Percentiles rank a stretch among this genome's conserved stretches.
phyloP scores from a whole-genome alignment of 768 basidiomycete species.

The Galerina marginata region DNA sequence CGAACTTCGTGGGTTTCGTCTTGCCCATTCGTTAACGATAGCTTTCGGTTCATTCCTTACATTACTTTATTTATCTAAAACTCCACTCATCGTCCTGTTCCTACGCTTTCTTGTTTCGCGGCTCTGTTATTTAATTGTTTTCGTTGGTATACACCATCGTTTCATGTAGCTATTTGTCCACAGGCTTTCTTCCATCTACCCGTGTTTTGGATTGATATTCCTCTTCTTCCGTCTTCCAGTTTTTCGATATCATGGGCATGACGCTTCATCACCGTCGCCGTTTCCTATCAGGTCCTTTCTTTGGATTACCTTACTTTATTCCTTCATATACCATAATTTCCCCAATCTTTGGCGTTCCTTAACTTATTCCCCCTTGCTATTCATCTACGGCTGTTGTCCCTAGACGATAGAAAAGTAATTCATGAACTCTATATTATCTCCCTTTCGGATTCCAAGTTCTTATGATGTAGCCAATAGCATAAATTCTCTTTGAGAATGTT shows the following conservation, averaged over 20 bases:
- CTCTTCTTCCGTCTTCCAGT: too few species aligned
- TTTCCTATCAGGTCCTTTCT: neutral
- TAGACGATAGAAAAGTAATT: constrained; percentile 1
- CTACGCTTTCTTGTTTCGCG: too few species aligned
- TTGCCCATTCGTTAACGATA: neutral
- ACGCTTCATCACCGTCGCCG: neutral
- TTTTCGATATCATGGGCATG: too few species aligned
- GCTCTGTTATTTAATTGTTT: too few species aligned
- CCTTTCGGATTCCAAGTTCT: neutral
- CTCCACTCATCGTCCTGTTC: too few species aligned
- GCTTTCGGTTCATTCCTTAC: too few species aligned
- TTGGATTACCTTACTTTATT: neutral
- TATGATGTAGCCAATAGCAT: neutral
- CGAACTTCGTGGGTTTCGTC: neutral
- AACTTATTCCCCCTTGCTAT: constrained; percentile 2
- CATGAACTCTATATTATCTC: neutral
- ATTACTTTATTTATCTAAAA: too few species aligned
- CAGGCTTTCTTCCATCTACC: too few species aligned
- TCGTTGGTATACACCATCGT: too few species aligned
- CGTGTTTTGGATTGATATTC: too few species aligned
- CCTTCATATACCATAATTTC: constrained; percentile 1
- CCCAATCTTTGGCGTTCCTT: neutral
- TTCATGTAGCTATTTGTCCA: too few species aligned
- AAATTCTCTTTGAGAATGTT: too few species aligned
- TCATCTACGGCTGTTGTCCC: neutral